These are phyloP conservation scores for Calonectria montana DNA, from an alignment of 2,329 filamentous ascomycete species.

Conservation along the genomic window DNA sequence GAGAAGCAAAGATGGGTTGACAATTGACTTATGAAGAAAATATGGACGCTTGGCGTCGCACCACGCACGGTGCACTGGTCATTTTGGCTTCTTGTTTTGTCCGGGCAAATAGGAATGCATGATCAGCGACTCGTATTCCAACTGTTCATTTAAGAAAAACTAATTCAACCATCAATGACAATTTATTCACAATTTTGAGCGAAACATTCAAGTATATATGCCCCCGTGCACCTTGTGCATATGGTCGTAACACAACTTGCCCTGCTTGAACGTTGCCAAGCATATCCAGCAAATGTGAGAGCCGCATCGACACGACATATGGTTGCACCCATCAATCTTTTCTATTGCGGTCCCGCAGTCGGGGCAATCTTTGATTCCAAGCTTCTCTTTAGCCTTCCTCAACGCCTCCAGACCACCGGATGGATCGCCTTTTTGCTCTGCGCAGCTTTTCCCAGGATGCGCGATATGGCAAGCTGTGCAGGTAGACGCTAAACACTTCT, in stretches of 20 bases:
- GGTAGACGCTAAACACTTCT: conserved; percentile 47
- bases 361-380: conserved; percentile 55
- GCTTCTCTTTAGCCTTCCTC: conserved; percentile 44
- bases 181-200: too few species aligned
- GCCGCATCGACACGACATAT: conserved; percentile 57
- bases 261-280: conserved; percentile 46
- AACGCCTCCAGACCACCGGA: conserved; percentile 43
- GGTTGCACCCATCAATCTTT: conserved; percentile 59
- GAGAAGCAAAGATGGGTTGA: neutral
- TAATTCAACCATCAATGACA: too few species aligned
- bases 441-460: conserved; percentile 50
- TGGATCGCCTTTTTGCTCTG: conserved; percentile 43
- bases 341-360: conserved; percentile 53
- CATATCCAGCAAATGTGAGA: conserved; percentile 63
- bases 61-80: too few species aligned
- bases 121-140: too few species aligned
- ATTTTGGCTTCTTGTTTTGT: too few species aligned
- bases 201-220: too few species aligned
- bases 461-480: conserved; percentile 51
- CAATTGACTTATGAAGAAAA: neutral
- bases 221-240: neutral
- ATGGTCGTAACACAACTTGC: neutral
- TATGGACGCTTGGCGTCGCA: neutral
- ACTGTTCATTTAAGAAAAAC: too few species aligned
- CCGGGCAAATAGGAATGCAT: too few species aligned